These are phyloP conservation scores for Cymbopogon flexuosus DNA, from an alignment of 202 grass and related monocot species.

Conservation along the genomic window DNA sequence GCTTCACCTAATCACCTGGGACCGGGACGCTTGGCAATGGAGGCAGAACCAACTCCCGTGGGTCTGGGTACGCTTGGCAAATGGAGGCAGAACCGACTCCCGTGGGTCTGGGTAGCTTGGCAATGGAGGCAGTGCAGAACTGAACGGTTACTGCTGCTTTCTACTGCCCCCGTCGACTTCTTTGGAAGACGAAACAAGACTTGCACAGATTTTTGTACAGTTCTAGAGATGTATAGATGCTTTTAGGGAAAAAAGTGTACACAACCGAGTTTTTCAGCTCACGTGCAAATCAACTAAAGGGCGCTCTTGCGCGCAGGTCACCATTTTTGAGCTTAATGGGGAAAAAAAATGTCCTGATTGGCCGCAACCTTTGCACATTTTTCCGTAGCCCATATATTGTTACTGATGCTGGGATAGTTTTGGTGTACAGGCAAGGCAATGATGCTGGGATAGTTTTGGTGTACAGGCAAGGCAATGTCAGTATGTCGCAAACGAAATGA, in stretches of 20 bases:
- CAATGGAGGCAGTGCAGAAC: not conserved
- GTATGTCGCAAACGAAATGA: not conserved
- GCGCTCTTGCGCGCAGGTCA: not conserved
- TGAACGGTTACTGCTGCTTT: not conserved
- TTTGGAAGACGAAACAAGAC: not conserved
- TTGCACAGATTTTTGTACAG: constrained; percentile 6
- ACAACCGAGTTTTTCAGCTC: constrained; percentile 17
- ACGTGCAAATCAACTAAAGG: not conserved
- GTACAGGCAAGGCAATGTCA: not conserved
- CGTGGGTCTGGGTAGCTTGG: not conserved
- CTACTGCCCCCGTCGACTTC: not conserved
- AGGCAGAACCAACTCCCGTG: too few relatives aligned
- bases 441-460: not conserved
- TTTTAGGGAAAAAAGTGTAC: not conserved
- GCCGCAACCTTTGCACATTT: not conserved
- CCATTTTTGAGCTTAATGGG: constrained; percentile 3
- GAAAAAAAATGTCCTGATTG: not conserved
- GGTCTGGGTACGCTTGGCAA: too few relatives aligned
- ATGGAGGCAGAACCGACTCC: too few relatives aligned
- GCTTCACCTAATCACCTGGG: too few relatives aligned
- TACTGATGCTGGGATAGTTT: too few relatives aligned
- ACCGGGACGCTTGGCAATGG: too few relatives aligned
- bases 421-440: too few relatives aligned
- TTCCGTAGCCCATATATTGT: not conserved
- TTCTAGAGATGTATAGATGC: constrained; percentile 17